A percentile compares a stretch with the other conserved stretches of the same genome.
Evolutionary conservation across 108 stramenopile genomes (phyloP).

Genomic region (Skeletonema costatum): DNA sequence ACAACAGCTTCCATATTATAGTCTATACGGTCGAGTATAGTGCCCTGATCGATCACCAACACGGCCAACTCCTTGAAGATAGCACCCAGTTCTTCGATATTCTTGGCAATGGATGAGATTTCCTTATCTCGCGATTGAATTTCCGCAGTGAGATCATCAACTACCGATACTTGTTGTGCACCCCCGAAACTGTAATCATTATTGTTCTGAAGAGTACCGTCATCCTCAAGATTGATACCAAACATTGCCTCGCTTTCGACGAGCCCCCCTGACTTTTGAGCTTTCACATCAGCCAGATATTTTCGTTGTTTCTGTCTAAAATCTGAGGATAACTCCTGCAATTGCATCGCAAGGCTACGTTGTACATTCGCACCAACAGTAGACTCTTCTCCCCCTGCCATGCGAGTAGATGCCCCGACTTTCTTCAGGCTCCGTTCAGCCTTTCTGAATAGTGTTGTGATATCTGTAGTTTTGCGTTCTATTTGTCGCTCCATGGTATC

Average conservation of each 20-base stretch:
- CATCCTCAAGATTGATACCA: conserved; percentile 75
- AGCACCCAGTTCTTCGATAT: conserved; percentile 95
- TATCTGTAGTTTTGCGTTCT: conserved; percentile 80
- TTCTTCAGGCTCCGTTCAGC: conserved; percentile 85
- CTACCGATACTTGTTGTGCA: conserved; percentile 76
- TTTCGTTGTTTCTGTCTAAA: conserved; percentile 96
- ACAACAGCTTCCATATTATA: conserved; percentile 99
- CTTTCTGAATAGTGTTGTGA: conserved; percentile 87
- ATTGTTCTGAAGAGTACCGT: conserved; percentile 49
- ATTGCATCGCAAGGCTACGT: conserved; percentile 90
- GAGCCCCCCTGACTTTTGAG: conserved; percentile 86
- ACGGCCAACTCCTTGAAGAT: conserved; percentile 99
- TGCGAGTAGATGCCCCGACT: conserved; percentile 79
- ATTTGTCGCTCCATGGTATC: conserved; percentile 90
- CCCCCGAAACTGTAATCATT: conserved; percentile 65
- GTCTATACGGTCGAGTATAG: conserved; percentile 99
- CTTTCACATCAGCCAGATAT: conserved; percentile 90
- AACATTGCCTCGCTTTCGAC: conserved; percentile 65
- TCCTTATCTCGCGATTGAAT: conserved; percentile 89
- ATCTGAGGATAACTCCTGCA: conserved; percentile 88
- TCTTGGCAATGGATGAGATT: conserved; percentile 94
- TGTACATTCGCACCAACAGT: conserved; percentile 89
- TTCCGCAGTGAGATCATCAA: conserved; percentile 82
- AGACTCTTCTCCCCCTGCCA: conserved; percentile 86
- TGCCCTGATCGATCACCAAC: conserved; percentile 99